Conservation (phyloP, 768 basidiomycete genomes). For the Tulasnella sp. region DNA sequence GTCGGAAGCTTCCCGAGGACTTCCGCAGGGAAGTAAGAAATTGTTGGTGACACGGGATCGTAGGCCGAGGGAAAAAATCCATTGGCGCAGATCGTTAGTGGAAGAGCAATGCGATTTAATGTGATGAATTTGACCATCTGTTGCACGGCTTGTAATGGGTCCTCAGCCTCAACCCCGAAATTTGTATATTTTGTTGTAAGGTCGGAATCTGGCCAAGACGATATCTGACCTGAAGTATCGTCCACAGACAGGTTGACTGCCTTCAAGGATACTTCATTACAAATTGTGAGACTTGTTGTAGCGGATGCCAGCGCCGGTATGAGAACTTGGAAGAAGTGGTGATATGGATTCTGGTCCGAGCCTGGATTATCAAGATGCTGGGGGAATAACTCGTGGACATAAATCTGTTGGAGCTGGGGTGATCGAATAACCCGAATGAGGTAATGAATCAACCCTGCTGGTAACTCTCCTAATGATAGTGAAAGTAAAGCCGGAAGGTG, state of each 20-base stretch:
- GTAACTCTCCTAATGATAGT: not conserved
- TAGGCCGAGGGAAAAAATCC: not conserved
- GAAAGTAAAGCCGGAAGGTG: not conserved
- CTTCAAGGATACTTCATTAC: not conserved
- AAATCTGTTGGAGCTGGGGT: not conserved
- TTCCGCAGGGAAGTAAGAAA: not conserved
- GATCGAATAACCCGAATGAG: not conserved
- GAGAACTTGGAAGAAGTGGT: not conserved
- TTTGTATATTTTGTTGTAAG: not conserved
- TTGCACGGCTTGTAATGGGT: not conserved
- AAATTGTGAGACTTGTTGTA: not conserved
- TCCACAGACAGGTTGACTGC: not conserved
- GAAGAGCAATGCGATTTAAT: not conserved
- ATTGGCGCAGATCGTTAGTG: not conserved
- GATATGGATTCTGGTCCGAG: not conserved
- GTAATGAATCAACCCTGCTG: not conserved
- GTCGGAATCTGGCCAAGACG: not conserved
- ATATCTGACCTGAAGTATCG: not conserved
- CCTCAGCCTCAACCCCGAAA: not conserved
- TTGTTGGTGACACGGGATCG: not conserved
- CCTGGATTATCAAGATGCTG: not conserved
- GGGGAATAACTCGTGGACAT: not conserved
- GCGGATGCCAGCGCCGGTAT: not conserved
- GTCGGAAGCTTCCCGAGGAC: not conserved
- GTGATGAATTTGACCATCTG: not conserved